Percentiles rank a stretch among this genome's conserved stretches.
These are phyloP conservation scores for Claviceps arundinis DNA, from an alignment of 2,329 filamentous ascomycete genomes.

Conservation along the genomic window DNA sequence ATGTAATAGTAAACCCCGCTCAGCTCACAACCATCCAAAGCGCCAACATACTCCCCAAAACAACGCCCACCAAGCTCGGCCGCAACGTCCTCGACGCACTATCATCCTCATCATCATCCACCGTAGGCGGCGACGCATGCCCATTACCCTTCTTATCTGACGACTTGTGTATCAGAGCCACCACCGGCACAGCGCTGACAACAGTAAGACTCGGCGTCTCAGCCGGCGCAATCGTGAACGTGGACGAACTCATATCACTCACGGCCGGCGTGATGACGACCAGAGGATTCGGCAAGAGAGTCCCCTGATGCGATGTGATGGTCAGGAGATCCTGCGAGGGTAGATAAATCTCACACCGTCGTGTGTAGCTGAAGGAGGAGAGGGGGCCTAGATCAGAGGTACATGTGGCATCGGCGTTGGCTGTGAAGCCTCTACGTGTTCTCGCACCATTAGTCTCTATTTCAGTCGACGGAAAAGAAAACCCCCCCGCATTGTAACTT, in stretches of 20 bases:
- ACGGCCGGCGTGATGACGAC: constrained; percentile 1
- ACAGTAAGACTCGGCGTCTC: constrained; percentile 2
- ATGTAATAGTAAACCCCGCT: neutral
- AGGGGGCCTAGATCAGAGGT: constrained; percentile 3
- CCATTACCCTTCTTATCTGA: constrained; percentile 3
- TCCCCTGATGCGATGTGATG: neutral
- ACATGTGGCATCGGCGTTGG: constrained; percentile 4
- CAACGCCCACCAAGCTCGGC: neutral
- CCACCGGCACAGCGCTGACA: constrained; percentile 5
- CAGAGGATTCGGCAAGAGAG: neutral
- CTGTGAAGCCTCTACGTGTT: constrained; percentile 8
- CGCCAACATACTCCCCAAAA: neutral
- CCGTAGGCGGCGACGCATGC: neutral
- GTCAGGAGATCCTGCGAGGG: neutral
- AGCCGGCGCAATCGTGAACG: neutral
- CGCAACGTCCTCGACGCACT: neutral
- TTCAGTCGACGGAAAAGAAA: neutral
- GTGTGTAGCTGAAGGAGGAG: neutral
- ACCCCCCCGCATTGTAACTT: neutral
- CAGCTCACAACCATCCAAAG: neutral
- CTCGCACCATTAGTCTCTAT: neutral
- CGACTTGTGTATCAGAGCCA: constrained; percentile 9
- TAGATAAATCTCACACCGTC: neutral
- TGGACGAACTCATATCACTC: neutral
- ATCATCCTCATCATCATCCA: neutral